Evolutionary conservation across 805 yeast genomes (phyloP).

Genomic region (Candida xyloterini): DNA sequence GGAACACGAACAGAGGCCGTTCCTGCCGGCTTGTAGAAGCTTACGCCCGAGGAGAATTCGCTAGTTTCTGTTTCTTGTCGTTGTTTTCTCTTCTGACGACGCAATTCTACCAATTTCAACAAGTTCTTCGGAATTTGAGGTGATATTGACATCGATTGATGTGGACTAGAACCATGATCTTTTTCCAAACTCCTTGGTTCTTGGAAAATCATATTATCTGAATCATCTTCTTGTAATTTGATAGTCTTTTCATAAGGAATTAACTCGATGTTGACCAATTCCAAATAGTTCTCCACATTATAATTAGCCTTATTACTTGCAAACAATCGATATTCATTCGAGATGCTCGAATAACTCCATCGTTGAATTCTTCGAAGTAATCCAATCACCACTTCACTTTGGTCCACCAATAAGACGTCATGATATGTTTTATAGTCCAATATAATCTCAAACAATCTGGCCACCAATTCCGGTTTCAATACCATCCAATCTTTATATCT

Average conservation of each 20-base stretch:
- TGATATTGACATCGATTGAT: slow-evolving; percentile 53
- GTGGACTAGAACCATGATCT: slow-evolving; percentile 9
- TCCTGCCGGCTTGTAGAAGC: slow-evolving; percentile 32
- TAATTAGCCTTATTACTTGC: slow-evolving; percentile 69
- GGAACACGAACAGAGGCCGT: slow-evolving; percentile 20
- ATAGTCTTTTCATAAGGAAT: slow-evolving; percentile 35
- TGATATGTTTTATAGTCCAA: slow-evolving; percentile 58
- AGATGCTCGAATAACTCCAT: slow-evolving; percentile 83
- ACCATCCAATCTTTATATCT: slow-evolving; percentile 64
- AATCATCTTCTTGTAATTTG: slow-evolving; percentile 10
- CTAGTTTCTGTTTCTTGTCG: slow-evolving; percentile 8
- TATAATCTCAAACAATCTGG: slow-evolving; percentile 61
- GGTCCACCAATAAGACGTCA: slow-evolving; percentile 74
- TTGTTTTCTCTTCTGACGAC: slow-evolving; percentile 36
- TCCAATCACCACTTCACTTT: slow-evolving; percentile 77
- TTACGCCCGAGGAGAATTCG: slow-evolving; percentile 7
- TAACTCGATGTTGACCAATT: slow-evolving; percentile 58
- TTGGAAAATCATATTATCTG: slow-evolving; percentile 2
- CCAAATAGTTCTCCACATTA: slow-evolving; percentile 78
- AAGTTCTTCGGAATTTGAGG: slow-evolving; percentile 68
- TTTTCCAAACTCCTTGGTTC: slow-evolving; percentile 5
- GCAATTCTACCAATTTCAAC: slow-evolving; percentile 50
- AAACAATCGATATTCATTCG: slow-evolving; percentile 80
- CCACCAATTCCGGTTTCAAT: slow-evolving; percentile 61
- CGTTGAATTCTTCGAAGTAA: slow-evolving; percentile 76